Conservation (phyloP, 1,284 basidiomycete genomes). For the Psilocybe mexicana region DNA sequence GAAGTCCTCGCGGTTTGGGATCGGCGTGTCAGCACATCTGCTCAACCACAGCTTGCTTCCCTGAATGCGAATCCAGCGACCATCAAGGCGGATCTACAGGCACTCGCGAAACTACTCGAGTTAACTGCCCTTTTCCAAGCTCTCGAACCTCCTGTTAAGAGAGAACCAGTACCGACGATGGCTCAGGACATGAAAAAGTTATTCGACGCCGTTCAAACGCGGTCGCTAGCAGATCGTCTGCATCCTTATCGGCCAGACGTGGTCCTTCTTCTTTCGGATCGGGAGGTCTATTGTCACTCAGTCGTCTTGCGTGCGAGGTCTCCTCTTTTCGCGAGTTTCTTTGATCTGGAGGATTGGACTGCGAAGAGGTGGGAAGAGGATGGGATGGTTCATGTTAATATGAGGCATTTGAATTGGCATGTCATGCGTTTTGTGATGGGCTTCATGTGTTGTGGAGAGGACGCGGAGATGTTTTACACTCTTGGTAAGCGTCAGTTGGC, state of each 20-base stretch:
- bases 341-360: slow-evolving; percentile 86
- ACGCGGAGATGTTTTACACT: slow-evolving; percentile 73
- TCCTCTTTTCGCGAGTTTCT: slow-evolving; percentile 86
- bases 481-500: slow-evolving; percentile 51
- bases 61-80: slow-evolving; percentile 49
- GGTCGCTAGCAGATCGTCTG: background rate
- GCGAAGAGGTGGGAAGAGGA: slow-evolving; percentile 54
- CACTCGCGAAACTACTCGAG: slow-evolving; percentile 53
- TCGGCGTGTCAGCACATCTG: slow-evolving; percentile 56
- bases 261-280: slow-evolving; percentile 74
- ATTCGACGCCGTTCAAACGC: slow-evolving; percentile 37
- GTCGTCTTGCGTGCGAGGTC: slow-evolving; percentile 80
- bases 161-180: slow-evolving; percentile 46
- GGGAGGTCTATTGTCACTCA: slow-evolving; percentile 72
- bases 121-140: slow-evolving; percentile 55
- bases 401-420: slow-evolving; percentile 77
- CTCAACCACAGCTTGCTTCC: slow-evolving; percentile 36
- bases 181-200: slow-evolving; percentile 49
- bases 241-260: slow-evolving; percentile 60
- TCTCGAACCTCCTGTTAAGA: slow-evolving; percentile 56
- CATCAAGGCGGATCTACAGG: slow-evolving; percentile 64
- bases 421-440: slow-evolving; percentile 77
- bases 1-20: slow-evolving; percentile 87
- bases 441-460: slow-evolving; percentile 81
- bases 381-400: slow-evolving; percentile 62